A percentile compares a stretch with the other conserved stretches of the same genome.
phyloP scores from a whole-genome alignment of 2,329 filamentous ascomycete genomes.

The Fusarium sp. region DNA sequence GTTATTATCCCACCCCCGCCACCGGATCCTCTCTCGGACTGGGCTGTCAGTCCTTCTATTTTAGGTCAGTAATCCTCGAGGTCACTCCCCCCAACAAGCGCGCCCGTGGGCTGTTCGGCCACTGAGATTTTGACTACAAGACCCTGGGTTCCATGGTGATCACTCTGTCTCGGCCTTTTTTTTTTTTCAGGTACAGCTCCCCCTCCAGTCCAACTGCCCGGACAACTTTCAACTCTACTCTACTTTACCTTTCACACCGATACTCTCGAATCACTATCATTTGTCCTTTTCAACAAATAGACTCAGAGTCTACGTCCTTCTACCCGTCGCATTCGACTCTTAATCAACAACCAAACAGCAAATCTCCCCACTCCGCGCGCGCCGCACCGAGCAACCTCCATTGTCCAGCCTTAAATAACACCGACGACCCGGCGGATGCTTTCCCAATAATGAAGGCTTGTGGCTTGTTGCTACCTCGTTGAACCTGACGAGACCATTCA shows the following conservation, averaged over 20 bases:
- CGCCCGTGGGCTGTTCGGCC: slow-evolving; percentile 29
- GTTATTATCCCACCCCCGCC: slow-evolving; percentile 46
- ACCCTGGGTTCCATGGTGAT: slow-evolving; percentile 4
- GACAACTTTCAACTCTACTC: slow-evolving; percentile 14
- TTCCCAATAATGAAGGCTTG: slow-evolving; percentile 47
- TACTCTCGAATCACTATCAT: background rate
- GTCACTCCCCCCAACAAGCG: slow-evolving; percentile 23
- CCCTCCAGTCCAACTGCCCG: slow-evolving; percentile 11
- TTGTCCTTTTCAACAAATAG: slow-evolving; percentile 1
- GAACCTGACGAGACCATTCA: slow-evolving; percentile 42
- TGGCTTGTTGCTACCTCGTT: slow-evolving; percentile 46
- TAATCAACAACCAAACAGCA: background rate
- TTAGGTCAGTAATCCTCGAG: slow-evolving; percentile 22
- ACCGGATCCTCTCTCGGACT: slow-evolving; percentile 24
- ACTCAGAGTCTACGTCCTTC: background rate
- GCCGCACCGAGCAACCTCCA: slow-evolving; percentile 30
- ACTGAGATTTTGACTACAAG: slow-evolving; percentile 19
- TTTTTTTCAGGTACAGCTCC: slow-evolving; percentile 29
- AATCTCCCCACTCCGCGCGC: slow-evolving; percentile 15
- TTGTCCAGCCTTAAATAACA: slow-evolving; percentile 25
- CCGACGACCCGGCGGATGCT: slow-evolving; percentile 27
- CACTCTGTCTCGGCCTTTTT: slow-evolving; percentile 24
- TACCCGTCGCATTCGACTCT: slow-evolving; percentile 1
- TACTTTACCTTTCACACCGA: slow-evolving; percentile 7
- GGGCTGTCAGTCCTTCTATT: slow-evolving; percentile 32